phyloP scores from a whole-genome alignment of 306 rosid species.

The Dalbergia cultrata region DNA sequence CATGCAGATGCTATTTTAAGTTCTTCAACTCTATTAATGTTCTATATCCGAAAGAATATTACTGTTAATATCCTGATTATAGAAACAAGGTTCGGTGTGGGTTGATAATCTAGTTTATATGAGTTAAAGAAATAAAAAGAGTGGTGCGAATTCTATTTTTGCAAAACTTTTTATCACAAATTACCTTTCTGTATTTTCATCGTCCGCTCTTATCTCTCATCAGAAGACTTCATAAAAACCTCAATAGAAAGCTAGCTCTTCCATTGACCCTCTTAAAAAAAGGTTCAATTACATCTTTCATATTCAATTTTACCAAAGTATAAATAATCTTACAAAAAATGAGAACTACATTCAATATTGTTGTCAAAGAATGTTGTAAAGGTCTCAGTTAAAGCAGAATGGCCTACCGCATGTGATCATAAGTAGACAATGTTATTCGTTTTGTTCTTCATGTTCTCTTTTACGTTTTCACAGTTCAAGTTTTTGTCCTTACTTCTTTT shows the following conservation, averaged over 20 bases:
- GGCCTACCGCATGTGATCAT: background rate
- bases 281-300: background rate
- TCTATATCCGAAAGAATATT: slow-evolving; percentile 22
- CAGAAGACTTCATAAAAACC: no score
- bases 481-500: background rate
- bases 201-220: no score
- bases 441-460: background rate
- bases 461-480: background rate
- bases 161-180: no score
- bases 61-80: background rate
- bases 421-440: slow-evolving; percentile 12
- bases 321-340: background rate
- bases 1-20: background rate
- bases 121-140: no score
- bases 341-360: slow-evolving; percentile 8
- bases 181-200: no score
- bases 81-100: background rate
- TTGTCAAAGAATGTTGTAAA: slow-evolving; percentile 22
- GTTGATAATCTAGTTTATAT: no score
- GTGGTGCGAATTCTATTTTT: no score
- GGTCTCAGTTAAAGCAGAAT: slow-evolving; percentile 4
- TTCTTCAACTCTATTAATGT: background rate
- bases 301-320: background rate
- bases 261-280: no score
- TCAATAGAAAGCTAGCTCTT: no score